Evolutionary conservation across 768 basidiomycete species (phyloP).

Genomic region (Lactarius evosmus): DNA sequence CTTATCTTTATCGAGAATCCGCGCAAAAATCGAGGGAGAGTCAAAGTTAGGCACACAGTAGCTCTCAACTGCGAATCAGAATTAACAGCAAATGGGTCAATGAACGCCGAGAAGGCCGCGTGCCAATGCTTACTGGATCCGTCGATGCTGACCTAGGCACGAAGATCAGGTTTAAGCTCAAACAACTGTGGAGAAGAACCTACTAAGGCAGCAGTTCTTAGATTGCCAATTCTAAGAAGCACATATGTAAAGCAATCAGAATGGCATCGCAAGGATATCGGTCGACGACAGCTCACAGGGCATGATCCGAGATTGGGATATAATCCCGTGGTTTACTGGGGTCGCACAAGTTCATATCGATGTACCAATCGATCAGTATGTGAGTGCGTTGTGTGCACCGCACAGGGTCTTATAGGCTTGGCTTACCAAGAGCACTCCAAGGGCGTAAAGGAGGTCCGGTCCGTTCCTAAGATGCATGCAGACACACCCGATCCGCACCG

Average conservation of each 20-base stretch:
- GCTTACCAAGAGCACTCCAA: neutral
- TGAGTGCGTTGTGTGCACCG: neutral
- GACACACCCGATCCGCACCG: neutral
- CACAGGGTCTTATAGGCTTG: constrained; percentile 1
- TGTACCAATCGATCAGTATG: neutral
- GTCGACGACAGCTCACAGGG: constrained; percentile 44
- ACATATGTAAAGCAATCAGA: neutral
- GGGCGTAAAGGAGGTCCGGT: neutral
- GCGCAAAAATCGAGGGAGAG: constrained; percentile 87
- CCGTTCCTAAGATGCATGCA: neutral
- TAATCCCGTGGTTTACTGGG: constrained; percentile 56
- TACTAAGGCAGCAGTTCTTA: constrained; percentile 76
- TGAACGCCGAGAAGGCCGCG: neutral
- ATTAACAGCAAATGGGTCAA: constrained; percentile 6
- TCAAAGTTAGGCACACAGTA: constrained; percentile 94
- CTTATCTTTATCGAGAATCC: constrained; percentile 84
- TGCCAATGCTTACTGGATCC: constrained; percentile 56
- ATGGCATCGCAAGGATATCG: neutral
- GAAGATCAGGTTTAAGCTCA: constrained; percentile 4
- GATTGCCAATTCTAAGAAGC: constrained; percentile 69
- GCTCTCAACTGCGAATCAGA: constrained; percentile 62
- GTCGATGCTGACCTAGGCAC: constrained; percentile 61
- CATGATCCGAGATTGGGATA: constrained; percentile 75
- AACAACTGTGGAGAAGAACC: constrained; percentile 24
- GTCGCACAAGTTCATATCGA: constrained; percentile 22